Evolutionary conservation across 2,329 filamentous ascomycete species (phyloP), one percentile per base, ranked within the genome.

Genomic region (Chaetomium strumarium): DNA sequence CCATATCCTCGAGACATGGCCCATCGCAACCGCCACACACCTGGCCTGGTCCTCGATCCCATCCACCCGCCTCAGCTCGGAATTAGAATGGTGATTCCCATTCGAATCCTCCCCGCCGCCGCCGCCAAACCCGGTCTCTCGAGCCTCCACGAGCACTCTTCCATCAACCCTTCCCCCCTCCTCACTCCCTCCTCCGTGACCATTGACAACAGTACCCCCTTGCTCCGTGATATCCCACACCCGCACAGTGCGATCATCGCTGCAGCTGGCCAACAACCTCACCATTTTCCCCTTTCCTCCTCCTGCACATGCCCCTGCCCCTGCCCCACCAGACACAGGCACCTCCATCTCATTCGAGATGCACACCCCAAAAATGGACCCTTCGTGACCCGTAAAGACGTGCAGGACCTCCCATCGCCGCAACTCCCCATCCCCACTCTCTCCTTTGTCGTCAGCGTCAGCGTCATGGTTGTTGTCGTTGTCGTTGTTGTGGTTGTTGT

Each of bases 1-100:
- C 93, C 93, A 99, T 59, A 99, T 95, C 53, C 93, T 81, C 8
- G 92, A 95, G 3, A 79, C 71, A 68, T 99, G 93, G 0, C 87
- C 92, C 86, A 93, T 96, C 2, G 79, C 84, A 41, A 84, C 81
- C 0, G 88, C 87, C 13, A 95, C 62, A 31, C 76, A 78, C 43
- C 68, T 68, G 16, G 69, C 59, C 13, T 66, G 64, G 34, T 62
- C 60, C 17, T 66, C 63, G 19, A 16, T n/a, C 4, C 63, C 62
- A 4, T 65, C 58, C 31, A 57, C 62, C 14, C 61, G 41, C 19
- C 58, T 59, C 11, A 46, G 53, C 46, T 66, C 60, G 9, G 63
- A 63, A 39, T 69, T 71, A 16, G 12, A n/a, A n/a, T n/a, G n/a
- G n/a, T n/a, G 36, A 17, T 13, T 14, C 17, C 24, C 34, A 12